These are phyloP conservation scores for Ashbya aceris DNA, from an alignment of 1,139 yeast species.

Conservation along the genomic window DNA sequence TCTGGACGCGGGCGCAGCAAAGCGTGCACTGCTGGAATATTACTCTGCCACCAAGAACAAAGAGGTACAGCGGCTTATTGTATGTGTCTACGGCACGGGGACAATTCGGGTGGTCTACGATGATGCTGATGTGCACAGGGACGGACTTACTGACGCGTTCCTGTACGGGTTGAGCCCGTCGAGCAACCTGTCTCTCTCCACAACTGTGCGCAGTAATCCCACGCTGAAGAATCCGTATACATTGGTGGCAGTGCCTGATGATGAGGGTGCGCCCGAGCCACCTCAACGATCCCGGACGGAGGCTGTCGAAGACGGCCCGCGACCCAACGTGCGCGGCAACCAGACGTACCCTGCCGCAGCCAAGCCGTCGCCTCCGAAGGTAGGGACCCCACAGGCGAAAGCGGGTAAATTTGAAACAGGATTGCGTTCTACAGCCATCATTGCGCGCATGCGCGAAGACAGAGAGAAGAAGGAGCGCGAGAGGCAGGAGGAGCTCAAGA, in stretches of 20 bases:
- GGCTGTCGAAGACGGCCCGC: background rate
- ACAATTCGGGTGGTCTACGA: conserved; percentile 18
- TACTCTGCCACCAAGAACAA: conserved; percentile 16
- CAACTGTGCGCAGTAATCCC: conserved; percentile 14
- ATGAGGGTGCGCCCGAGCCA: background rate
- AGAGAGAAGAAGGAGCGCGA: conserved; percentile 27
- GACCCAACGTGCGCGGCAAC: conserved; percentile 8
- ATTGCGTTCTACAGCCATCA: conserved; percentile 26
- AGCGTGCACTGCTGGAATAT: conserved; percentile 22
- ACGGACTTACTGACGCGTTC: conserved; percentile 22
- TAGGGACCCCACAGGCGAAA: conserved; percentile 2
- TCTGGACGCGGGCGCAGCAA: conserved; percentile 21
- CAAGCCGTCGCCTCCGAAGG: conserved; percentile 4
- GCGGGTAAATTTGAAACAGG: conserved; percentile 16
- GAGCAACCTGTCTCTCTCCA: conserved; percentile 22
- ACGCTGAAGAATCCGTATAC: conserved; percentile 19
- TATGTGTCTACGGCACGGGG: conserved; percentile 18
- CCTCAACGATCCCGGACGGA: background rate
- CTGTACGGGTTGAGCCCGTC: conserved; percentile 29
- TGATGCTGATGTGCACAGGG: conserved; percentile 11
- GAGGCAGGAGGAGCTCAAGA: conserved; percentile 22
- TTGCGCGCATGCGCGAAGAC: conserved; percentile 27
- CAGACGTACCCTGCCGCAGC: conserved; percentile 6
- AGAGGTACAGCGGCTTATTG: conserved; percentile 21
- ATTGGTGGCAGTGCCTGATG: conserved; percentile 2